Evolutionary conservation across 1,139 yeast species (phyloP), one percentile per base, ranked within the genome.

Genomic region (Lodderomyces oxycetoniae): DNA sequence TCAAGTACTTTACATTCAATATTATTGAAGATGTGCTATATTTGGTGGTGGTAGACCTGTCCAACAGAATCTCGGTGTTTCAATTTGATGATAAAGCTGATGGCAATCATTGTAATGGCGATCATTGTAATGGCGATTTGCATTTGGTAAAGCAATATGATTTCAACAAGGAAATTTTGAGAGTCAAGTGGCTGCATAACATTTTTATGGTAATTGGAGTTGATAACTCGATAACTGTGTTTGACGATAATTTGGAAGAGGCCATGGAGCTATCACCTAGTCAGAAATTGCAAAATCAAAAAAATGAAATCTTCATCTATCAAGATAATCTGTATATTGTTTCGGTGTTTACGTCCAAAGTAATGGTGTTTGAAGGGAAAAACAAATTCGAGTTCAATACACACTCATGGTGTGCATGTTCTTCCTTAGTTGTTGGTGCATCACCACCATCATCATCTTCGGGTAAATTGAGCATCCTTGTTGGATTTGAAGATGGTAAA

Each of bases 1-100:
- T 66, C 9, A 55, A 53, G 29, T 48, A 49, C 28, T 67, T 67
- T 38, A 47, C 52, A 14, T 59, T 67, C 30, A 47, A 48, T 6
- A 41, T 34, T 6, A 36, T 47, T 5, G 40, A 39, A 12, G 25
- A 15, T 8, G 15, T 26, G 5, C 30, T 40, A 8, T 20, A 33
- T 17, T 31, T 46, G 19, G 37, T 41, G 4, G 28, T 43, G 14
- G 35, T 44, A 11, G 40, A 39, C 4, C 43, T 39, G 13, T 41
- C 44, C 11, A 35, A 47, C 22, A 48, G 49, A 1, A 37, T 56
- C 10, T 41, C 53, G 12, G 40, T 60, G 2, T 57, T 52, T 32
- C 22, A 19, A 19, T 7, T 62, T 12, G 42, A 39, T 14, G 52
- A 45, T 4, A 33, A 42, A 6, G 41, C 40, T 14, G 53, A 46